phyloP scores from a whole-genome alignment of 148 eudicot genomes.

The Rhododendron molle region DNA sequence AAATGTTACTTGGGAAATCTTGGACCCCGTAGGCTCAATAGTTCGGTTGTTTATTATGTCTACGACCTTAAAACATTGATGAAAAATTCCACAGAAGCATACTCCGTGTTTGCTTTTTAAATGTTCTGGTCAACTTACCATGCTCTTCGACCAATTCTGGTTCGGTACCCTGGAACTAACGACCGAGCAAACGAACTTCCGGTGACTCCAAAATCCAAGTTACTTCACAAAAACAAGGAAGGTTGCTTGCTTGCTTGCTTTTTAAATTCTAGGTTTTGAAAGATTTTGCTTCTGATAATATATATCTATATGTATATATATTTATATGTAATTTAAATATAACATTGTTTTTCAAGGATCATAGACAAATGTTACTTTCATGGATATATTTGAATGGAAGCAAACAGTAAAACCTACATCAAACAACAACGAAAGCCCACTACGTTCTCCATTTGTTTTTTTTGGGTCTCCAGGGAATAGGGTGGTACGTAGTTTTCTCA shows the following conservation, averaged over 20 bases:
- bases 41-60: not conserved
- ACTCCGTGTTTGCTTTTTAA: not conserved
- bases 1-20: not conserved
- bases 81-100: not conserved
- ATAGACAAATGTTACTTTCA: conserved; percentile 16
- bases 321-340: no score
- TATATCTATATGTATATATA: no score
- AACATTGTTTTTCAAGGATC: not conserved
- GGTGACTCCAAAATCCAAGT: not conserved
- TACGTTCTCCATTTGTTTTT: not conserved
- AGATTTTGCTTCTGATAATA: not conserved
- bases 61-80: not conserved
- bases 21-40: not conserved
- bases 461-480: not conserved
- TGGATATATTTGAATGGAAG: conserved; percentile 18
- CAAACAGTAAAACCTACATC: conserved; percentile 12
- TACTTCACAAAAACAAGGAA: not conserved
- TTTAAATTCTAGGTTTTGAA: not conserved
- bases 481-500: conserved; percentile 30
- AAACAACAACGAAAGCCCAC: conserved; percentile 12
- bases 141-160: not conserved
- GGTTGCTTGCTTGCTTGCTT: not conserved
- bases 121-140: not conserved
- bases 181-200: not conserved
- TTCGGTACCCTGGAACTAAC: not conserved